Evolutionary conservation across 2,329 filamentous ascomycete genomes (phyloP).

Genomic region (Lachnellula willkommii): DNA sequence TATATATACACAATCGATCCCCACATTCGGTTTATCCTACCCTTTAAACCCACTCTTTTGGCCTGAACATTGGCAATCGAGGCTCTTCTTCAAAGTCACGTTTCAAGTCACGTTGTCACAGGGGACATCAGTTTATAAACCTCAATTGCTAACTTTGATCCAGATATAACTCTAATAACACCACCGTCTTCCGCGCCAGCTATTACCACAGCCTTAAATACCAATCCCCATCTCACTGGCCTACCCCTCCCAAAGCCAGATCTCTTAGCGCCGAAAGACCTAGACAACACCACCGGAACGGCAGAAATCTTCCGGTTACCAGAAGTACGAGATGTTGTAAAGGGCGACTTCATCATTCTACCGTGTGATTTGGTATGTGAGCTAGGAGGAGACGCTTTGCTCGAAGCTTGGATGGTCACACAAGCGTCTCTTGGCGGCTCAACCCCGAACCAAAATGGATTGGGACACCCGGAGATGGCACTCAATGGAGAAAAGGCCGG

Average conservation of each 20-base stretch:
- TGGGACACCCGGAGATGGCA: slow-evolving; percentile 40
- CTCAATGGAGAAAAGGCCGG: slow-evolving; percentile 51
- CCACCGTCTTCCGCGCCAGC: slow-evolving; percentile 61
- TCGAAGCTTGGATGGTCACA: slow-evolving; percentile 90
- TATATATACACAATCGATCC: slow-evolving; percentile 4
- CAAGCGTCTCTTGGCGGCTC: slow-evolving; percentile 63
- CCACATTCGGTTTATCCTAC: too few relatives aligned
- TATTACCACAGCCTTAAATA: slow-evolving; percentile 65
- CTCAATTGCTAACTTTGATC: slow-evolving; percentile 12
- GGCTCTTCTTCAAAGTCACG: not conserved
- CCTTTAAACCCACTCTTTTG: not conserved
- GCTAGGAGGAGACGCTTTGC: slow-evolving; percentile 71
- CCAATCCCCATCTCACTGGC: slow-evolving; percentile 70
- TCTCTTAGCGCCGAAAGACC: slow-evolving; percentile 67
- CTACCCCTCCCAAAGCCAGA: slow-evolving; percentile 69
- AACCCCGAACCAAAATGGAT: slow-evolving; percentile 44
- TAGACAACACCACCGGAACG: slow-evolving; percentile 82
- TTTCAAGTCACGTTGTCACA: slow-evolving; percentile 1
- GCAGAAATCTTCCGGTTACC: slow-evolving; percentile 81
- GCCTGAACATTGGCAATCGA: too few relatives aligned
- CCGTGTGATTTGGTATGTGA: slow-evolving; percentile 94
- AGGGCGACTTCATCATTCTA: slow-evolving; percentile 80
- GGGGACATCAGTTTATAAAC: not conserved
- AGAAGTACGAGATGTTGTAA: slow-evolving; percentile 73
- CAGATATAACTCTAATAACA: slow-evolving; percentile 59